These are phyloP conservation scores for Colletotrichum karsti DNA, from an alignment of 2,329 filamentous ascomycete genomes.

Conservation along the genomic window DNA sequence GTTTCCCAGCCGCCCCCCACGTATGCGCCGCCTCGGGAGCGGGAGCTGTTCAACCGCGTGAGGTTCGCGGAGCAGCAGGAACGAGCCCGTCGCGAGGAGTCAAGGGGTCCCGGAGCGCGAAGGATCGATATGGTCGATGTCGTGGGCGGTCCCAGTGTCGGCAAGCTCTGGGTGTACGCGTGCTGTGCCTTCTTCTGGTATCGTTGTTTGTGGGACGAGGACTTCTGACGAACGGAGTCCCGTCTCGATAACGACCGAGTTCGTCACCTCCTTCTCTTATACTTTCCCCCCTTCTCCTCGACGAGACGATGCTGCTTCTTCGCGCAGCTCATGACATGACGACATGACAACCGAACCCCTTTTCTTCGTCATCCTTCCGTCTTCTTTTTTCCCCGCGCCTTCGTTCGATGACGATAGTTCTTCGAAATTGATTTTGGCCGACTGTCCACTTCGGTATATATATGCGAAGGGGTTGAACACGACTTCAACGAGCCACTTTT, in stretches of 20 bases:
- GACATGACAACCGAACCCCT: not conserved
- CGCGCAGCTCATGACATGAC: not conserved
- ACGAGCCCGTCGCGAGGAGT: not conserved
- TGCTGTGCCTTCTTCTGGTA: constrained; percentile 26
- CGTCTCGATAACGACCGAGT: no score
- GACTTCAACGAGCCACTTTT: not conserved
- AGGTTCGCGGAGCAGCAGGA: constrained; percentile 19
- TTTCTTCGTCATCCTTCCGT: not conserved
- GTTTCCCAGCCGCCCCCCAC: constrained; percentile 14
- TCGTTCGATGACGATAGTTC: no score
- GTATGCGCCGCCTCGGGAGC: constrained; percentile 8
- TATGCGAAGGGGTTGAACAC: not conserved
- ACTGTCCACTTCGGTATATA: not conserved
- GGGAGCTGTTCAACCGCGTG: constrained; percentile 14
- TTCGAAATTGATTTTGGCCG: not conserved
- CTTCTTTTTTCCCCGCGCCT: no score
- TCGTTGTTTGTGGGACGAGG: constrained; percentile 23
- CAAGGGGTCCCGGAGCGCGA: not conserved
- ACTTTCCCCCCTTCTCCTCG: not conserved
- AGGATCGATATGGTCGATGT: constrained; percentile 13
- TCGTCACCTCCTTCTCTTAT: not conserved
- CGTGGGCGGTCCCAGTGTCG: constrained; percentile 3
- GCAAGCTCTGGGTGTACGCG: constrained; percentile 18
- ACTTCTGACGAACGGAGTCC: constrained; percentile 7
- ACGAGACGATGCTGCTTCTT: not conserved